phyloP scores from a whole-genome alignment of 345 rosid species.

The Clarkia xantiana region DNA sequence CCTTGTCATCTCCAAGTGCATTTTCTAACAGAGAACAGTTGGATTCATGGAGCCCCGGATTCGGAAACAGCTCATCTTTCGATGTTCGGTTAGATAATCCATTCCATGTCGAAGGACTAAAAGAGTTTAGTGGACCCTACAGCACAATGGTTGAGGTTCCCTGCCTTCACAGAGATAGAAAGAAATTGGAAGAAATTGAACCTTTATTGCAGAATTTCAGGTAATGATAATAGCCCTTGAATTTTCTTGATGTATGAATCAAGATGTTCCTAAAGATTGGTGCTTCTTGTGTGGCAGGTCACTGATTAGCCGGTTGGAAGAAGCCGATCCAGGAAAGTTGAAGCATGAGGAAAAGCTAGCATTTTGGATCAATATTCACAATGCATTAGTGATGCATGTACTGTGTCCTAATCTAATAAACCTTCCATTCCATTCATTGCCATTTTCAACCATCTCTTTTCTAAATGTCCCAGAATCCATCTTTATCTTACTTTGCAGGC shows the following conservation, averaged over 20 bases:
- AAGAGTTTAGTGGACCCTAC: slow-evolving; percentile 89
- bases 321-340: slow-evolving; percentile 60
- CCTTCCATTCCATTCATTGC: no score
- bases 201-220: slow-evolving; percentile 66
- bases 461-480: not conserved
- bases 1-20: slow-evolving; percentile 47
- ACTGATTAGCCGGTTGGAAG: slow-evolving; percentile 60
- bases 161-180: slow-evolving; percentile 62
- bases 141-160: slow-evolving; percentile 77
- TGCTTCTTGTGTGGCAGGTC: slow-evolving; percentile 28
- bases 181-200: slow-evolving; percentile 62
- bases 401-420: slow-evolving; percentile 4
- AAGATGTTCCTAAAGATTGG: no score
- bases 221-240: slow-evolving; percentile 9
- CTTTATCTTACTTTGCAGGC: slow-evolving; percentile 30
- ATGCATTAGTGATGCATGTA: slow-evolving; percentile 95
- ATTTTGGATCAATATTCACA: slow-evolving; percentile 93
- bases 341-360: slow-evolving; percentile 84
- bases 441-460: no score
- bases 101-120: slow-evolving; percentile 70
- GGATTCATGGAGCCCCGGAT: slow-evolving; percentile 81
- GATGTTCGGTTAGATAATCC: slow-evolving; percentile 70
- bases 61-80: slow-evolving; percentile 63
- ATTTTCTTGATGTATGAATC: no score
- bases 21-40: slow-evolving; percentile 63